These are phyloP conservation scores for Groenewaldozyma auringiensis DNA, from an alignment of 1,139 yeast species.

Conservation along the genomic window DNA sequence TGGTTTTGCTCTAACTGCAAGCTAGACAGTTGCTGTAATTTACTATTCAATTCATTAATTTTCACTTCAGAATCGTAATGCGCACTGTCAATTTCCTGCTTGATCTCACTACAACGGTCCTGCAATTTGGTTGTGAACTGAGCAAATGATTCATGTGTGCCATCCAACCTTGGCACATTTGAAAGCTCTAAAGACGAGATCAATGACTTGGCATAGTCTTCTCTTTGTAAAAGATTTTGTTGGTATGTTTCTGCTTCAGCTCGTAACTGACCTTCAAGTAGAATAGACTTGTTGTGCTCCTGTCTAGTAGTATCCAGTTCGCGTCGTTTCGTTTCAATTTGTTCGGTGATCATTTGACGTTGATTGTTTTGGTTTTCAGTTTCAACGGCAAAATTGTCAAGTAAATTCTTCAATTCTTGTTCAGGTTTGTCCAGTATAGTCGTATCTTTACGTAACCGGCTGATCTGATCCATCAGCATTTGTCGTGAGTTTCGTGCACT, in stretches of 20 bases:
- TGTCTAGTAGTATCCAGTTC: slow-evolving; percentile 28
- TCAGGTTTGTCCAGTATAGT: slow-evolving; percentile 39
- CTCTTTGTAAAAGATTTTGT: slow-evolving; percentile 24
- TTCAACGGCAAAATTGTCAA: slow-evolving; percentile 47
- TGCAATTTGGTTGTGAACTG: slow-evolving; percentile 7
- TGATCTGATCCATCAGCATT: slow-evolving; percentile 43
- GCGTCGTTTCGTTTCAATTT: slow-evolving; percentile 15
- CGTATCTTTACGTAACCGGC: slow-evolving; percentile 33
- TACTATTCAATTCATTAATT: slow-evolving; percentile 20
- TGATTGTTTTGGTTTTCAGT: slow-evolving; percentile 35
- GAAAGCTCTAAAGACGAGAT: slow-evolving; percentile 8
- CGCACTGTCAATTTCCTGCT: slow-evolving; percentile 13
- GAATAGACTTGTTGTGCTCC: slow-evolving; percentile 37
- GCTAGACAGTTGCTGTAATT: slow-evolving; percentile 30
- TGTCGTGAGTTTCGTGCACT: slow-evolving; percentile 36
- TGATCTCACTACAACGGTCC: slow-evolving; percentile 11
- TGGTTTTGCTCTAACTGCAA: slow-evolving; percentile 39
- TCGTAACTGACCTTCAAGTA: slow-evolving; percentile 52
- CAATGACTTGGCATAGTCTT: slow-evolving; percentile 21
- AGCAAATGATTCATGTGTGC: slow-evolving; percentile 6
- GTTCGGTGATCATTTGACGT: slow-evolving; percentile 10
- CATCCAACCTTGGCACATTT: slow-evolving; percentile 1
- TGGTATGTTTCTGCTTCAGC: slow-evolving; percentile 40
- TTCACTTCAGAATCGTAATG: slow-evolving; percentile 12
- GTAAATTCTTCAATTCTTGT: slow-evolving; percentile 42